These are phyloP conservation scores for Saccharomyces pastorianus DNA, from an alignment of 1,139 yeast species.

Conservation along the genomic window DNA sequence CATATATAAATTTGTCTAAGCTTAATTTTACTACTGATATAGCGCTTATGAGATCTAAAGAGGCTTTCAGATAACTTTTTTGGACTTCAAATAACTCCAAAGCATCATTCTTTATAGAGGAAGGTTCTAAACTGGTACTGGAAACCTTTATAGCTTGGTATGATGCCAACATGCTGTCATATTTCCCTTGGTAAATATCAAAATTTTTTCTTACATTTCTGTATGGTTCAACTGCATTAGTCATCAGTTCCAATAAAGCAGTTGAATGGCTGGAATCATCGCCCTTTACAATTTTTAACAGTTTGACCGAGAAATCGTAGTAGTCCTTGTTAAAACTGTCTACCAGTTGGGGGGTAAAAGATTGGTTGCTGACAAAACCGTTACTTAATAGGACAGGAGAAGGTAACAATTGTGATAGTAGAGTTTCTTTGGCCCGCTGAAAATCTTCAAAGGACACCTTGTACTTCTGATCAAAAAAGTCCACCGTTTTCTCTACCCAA, in stretches of 20 bases:
- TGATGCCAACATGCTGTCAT: slow-evolving; percentile 52
- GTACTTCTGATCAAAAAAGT: slow-evolving; percentile 43
- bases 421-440: slow-evolving; percentile 40
- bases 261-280: slow-evolving; percentile 21
- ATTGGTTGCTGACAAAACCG: slow-evolving; percentile 61
- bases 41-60: slow-evolving; percentile 56
- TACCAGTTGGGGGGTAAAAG: slow-evolving; percentile 57
- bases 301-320: slow-evolving; percentile 25
- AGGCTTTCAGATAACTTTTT: slow-evolving; percentile 59
- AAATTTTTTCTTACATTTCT: slow-evolving; percentile 47
- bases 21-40: slow-evolving; percentile 45
- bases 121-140: background rate
- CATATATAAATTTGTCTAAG: slow-evolving; percentile 52
- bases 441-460: slow-evolving; percentile 50
- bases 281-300: slow-evolving; percentile 18
- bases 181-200: slow-evolving; percentile 57
- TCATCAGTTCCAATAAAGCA: slow-evolving; percentile 23
- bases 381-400: slow-evolving; percentile 50
- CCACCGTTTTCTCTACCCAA: slow-evolving; percentile 58
- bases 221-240: slow-evolving; percentile 46
- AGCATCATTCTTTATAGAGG: slow-evolving; percentile 44
- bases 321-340: slow-evolving; percentile 52
- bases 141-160: slow-evolving; percentile 42
- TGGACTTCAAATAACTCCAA: slow-evolving; percentile 46
- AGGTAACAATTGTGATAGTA: slow-evolving; percentile 48